Base-by-base conservation (phyloP, 805 yeast genomes). In the Metschnikowia lochheadii region DNA sequence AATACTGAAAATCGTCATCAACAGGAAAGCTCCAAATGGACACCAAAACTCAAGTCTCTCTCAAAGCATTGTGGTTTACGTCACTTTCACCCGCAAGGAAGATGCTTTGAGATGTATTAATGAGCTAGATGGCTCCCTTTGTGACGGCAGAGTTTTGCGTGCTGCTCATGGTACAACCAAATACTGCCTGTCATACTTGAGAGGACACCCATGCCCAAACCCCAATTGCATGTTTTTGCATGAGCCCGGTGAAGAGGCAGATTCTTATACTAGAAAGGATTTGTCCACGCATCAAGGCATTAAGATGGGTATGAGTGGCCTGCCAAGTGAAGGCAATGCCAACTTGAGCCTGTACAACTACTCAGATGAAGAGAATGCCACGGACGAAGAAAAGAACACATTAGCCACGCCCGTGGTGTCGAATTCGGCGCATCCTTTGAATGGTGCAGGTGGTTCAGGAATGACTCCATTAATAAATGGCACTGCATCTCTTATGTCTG, bases 171-270 rank as follows among this genome's bases (percentile, higher is more conserved):
- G 99, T 65, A 94, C 99, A 4, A 94, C 99, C 11, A 94, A 94
- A 69, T 94, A 94, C 73, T 94, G 99, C 68, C 89, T 96, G n/a
- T 86, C 96, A 3, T 94, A 94, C 65, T 73, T 94, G 56, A 80
- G 97, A 59, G 97, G 97, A 35, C 95, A 89, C 66, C 85, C 94
- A 8, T 94, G 99, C 72, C 99, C 96, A 52, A 94, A 94, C 69
- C 98, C 98, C 55, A 89, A 90, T 64, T 94, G 99, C 78, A 94
- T 94, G 99, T 94, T 94, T 63, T 77, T 94, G 62, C 99, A 94
- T 67, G 99, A 94, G 69, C 99, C 99, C 6, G 99, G 99, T 52
- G 99, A 94, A 74, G 99, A 94, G 68, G 98, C 98, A 1, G 99
- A 94, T 62, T 87, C 96, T 10, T 92, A 88, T 70, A 89, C 96